Conservation (phyloP, 495 filamentous ascomycete species). For the Penicillium soppii region DNA sequence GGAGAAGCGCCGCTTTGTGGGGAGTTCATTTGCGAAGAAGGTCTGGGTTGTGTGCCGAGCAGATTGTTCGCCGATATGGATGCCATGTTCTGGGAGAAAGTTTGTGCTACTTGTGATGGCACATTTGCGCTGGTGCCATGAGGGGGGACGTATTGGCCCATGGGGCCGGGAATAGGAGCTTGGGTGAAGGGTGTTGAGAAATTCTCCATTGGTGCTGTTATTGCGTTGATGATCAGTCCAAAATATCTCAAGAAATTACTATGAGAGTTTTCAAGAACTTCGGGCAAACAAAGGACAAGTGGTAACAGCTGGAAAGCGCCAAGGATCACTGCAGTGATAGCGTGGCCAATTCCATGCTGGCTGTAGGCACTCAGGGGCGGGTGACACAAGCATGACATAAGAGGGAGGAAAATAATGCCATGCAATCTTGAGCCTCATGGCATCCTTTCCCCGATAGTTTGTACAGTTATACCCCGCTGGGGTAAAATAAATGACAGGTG, state of each 20-base stretch:
- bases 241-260: constrained; percentile 1
- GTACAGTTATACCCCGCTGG: constrained; percentile 9
- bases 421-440: constrained; percentile 6
- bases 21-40: constrained; percentile 26
- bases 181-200: constrained; percentile 43
- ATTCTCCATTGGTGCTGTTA: constrained; percentile 40
- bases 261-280: neutral
- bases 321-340: neutral
- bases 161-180: constrained; percentile 34
- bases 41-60: constrained; percentile 33
- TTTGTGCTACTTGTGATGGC: constrained; percentile 36
- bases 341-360: constrained; percentile 3
- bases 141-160: constrained; percentile 32
- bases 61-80: constrained; percentile 37
- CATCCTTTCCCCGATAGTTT: neutral
- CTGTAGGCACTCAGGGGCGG: constrained; percentile 2
- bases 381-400: neutral
- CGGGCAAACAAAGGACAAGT: neutral
- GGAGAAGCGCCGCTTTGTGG: constrained; percentile 16
- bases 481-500: constrained; percentile 5
- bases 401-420: constrained; percentile 1
- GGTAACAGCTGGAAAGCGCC: constrained; percentile 3
- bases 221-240: constrained; percentile 13
- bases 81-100: constrained; percentile 42
- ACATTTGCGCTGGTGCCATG: constrained; percentile 31